Evolutionary conservation across 768 basidiomycete genomes (phyloP), one percentile per base, ranked within the genome.

Genomic region (Suillus alpinus): DNA sequence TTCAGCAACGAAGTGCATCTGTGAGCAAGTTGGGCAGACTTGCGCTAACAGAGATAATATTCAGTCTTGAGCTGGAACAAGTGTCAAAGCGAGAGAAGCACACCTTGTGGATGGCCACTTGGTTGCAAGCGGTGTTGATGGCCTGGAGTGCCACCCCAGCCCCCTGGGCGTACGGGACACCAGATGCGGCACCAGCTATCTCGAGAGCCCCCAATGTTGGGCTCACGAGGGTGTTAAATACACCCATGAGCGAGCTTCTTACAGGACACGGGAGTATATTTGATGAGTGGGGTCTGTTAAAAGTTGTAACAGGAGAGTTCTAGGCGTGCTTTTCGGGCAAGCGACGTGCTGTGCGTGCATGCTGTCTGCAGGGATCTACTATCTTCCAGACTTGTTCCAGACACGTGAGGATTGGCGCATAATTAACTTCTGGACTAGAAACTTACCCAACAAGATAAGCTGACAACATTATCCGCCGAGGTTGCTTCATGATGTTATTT

Each of bases 21-120:
- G 55, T 74, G 64, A 5, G 75, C 75, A 26, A 86, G 69, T 50
- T 75, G 78, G 61, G 67, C 69, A 20, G 79, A 74, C 65, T 79
- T 81, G 64, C 71, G 65, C 83, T 41, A 62, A 43, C 36, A 57
- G 18, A 29, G 44, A 59, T 12, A 46, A 26, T 31, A 47, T 53
- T 43, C 50, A 5, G n/a, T 46, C 46, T 52, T 63, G 16, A 63
- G 66, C 13, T 8, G 39, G 56, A 59, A 34, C 52, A 1, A 29
- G 40, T 14, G 5, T 12, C 9, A 14, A 37, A 13, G 29, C 18
- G 59, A 39, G 58, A 47, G 62, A 55, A 41, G 51, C 64, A 60
- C 56, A 84, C 85, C 78, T 83, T 85, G 68, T 83, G 78, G 23
- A 78, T 68, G 23, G 75, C 67, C 20, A 85, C 75, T 59, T 83